Conservation (phyloP, 352 stramenopile genomes). For the Phytophthora macrochlamydospora region DNA sequence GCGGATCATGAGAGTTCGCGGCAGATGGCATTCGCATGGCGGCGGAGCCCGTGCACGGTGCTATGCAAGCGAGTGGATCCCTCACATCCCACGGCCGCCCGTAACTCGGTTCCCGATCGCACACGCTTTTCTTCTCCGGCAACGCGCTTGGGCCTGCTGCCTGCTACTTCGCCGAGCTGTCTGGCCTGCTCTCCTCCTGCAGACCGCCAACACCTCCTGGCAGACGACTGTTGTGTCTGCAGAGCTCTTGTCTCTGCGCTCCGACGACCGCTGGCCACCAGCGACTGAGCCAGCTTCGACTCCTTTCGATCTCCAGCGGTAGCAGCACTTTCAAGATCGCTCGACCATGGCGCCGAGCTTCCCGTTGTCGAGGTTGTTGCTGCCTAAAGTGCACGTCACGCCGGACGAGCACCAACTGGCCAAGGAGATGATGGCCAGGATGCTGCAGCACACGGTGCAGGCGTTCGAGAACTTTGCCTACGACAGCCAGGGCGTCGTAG, state of each 20-base stretch:
- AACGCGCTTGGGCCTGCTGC: background rate
- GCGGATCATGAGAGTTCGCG: background rate
- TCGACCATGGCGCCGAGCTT: slow-evolving; percentile 44
- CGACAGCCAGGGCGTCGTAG: slow-evolving; percentile 37
- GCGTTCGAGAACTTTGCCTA: slow-evolving; percentile 54
- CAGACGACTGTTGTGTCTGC: too few relatives aligned
- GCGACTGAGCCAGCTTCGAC: background rate
- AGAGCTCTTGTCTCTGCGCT: background rate
- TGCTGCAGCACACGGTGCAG: slow-evolving; percentile 49
- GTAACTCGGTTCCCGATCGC: background rate
- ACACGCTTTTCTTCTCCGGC: too few relatives aligned
- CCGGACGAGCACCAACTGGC: slow-evolving; percentile 38
- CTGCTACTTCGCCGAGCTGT: background rate
- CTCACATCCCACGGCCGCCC: slow-evolving; percentile 1
- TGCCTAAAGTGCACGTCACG: slow-evolving; percentile 49
- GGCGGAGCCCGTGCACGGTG: background rate
- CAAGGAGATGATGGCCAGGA: slow-evolving; percentile 46
- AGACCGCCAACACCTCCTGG: too few relatives aligned
- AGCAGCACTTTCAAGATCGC: background rate
- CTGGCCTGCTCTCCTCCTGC: too few relatives aligned
- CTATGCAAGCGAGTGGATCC: slow-evolving; percentile 3
- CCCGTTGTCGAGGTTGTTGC: slow-evolving; percentile 49
- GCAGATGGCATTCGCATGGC: background rate
- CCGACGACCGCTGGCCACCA: background rate
- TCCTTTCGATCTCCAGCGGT: background rate